These are phyloP conservation scores for Amyloporia xantha DNA, from an alignment of 768 basidiomycete species.

Conservation along the genomic window DNA sequence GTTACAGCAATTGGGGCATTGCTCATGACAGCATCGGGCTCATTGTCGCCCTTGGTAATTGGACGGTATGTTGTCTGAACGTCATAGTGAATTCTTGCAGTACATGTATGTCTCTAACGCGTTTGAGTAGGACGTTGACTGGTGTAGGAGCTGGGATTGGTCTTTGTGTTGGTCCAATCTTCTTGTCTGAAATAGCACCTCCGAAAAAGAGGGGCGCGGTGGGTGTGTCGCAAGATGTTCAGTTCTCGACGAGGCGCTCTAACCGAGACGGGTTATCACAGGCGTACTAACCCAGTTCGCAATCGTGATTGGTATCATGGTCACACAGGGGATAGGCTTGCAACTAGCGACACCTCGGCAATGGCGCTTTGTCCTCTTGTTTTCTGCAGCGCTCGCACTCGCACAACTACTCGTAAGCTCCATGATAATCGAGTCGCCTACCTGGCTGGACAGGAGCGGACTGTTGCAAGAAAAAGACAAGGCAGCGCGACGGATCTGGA, in stretches of 20 bases:
- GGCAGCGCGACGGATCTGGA: conserved; percentile 50
- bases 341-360: conserved; percentile 57
- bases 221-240: too few relatives aligned
- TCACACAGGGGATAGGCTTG: conserved; percentile 76
- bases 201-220: conserved; percentile 65
- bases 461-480: conserved; percentile 41
- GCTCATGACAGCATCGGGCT: conserved; percentile 60
- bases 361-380: conserved; percentile 67
- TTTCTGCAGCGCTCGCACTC: conserved; percentile 51
- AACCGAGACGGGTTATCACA: too few relatives aligned
- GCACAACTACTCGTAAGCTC: conserved; percentile 50
- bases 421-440: conserved; percentile 63
- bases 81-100: too few relatives aligned
- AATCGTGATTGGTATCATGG: conserved; percentile 81
- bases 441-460: conserved; percentile 51
- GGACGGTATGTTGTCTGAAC: conserved; percentile 47
- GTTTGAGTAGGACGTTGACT: conserved; percentile 44
- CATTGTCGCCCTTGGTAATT: conserved; percentile 46
- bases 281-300: conserved; percentile 78
- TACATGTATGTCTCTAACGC: conserved; percentile 1
- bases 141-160: conserved; percentile 71
- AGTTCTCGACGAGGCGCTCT: too few relatives aligned
- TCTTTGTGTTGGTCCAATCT: conserved; percentile 77
- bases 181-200: conserved; percentile 81
- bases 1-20: conserved; percentile 52